Evolutionary conservation across 768 basidiomycete genomes (phyloP), one percentile per base, ranked within the genome.

Genomic region (Phlegmacium glaucopus): DNA sequence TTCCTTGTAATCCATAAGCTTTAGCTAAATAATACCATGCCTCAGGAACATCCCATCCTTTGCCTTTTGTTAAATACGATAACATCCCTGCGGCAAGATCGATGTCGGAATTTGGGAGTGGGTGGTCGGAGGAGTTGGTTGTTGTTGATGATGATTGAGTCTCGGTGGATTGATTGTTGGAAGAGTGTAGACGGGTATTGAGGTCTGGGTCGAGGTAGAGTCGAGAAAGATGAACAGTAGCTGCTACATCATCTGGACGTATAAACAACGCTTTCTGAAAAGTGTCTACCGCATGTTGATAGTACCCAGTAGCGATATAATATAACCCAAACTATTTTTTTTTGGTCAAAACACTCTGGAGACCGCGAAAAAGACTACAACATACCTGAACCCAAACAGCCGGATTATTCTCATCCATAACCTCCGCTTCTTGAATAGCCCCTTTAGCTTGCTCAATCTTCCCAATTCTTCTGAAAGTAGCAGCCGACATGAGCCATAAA

Each of bases 391-490:
- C 87, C 94, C 94, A 97, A 12, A 98, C 92, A 22, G 81, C 84
- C 4, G 90, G 82, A 63, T 95, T 94, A 18, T 79, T 77, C 53
- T 90, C 86, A 61, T 95, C 91, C 53, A 80, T 76, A 4, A 87
- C 83, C 62, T 99, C 95, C 0, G 95, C 96, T 66, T 99, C 95
- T 61, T 93, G 91, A 38, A 98, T 93, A 2, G 95, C 86, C 9
- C 83, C 94, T 42, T 83, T 82, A 1, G 90, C 85, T 57, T 97
- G 91, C 49, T 96, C 94, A 45, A 90, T 78, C 69, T 93, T 93
- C 9, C 90, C 90, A 45, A 88, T 70, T 49, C 96, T 72, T 39
- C 96, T 75, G 71, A 97, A 98, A 0, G 91, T 96, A 12, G 96
- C 93, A 1, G 95, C 91, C 6, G 87, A 89, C 78, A 92, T 90